phyloP scores from a whole-genome alignment of 2,329 filamentous ascomycete genomes.

The Chlorencoelia australis region DNA sequence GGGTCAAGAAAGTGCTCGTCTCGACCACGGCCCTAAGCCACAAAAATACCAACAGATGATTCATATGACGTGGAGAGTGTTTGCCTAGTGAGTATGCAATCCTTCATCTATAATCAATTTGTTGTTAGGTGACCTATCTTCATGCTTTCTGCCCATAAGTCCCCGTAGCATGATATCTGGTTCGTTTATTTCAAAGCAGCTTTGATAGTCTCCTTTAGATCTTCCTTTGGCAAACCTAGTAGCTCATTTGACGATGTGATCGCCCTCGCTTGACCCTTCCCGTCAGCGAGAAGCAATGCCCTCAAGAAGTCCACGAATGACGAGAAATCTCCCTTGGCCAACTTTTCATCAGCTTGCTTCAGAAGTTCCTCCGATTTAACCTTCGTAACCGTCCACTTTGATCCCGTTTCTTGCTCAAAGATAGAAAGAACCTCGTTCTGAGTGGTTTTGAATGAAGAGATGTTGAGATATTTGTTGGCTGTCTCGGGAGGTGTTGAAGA shows the following conservation, averaged over 20 bases:
- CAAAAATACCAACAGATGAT: too few species aligned
- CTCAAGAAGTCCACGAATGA: constrained; percentile 11
- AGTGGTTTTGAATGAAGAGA: constrained; percentile 25
- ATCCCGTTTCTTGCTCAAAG: constrained; percentile 22
- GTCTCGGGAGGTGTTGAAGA: constrained; percentile 27
- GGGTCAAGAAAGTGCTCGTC: too few species aligned
- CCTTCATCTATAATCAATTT: too few species aligned
- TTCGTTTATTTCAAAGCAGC: too few species aligned
- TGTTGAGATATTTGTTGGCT: constrained; percentile 26
- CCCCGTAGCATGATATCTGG: too few species aligned
- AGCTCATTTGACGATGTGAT: constrained; percentile 7
- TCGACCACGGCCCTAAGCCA: too few species aligned
- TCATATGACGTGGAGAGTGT: too few species aligned
- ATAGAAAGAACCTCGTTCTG: constrained; percentile 27
- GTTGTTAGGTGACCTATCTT: too few species aligned
- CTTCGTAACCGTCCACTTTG: constrained; percentile 21
- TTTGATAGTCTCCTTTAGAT: constrained; percentile 10
- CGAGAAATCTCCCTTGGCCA: constrained; percentile 12
- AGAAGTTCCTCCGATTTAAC: constrained; percentile 4
- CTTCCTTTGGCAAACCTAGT: constrained; percentile 11
- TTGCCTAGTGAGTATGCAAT: too few species aligned
- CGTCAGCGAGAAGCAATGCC: constrained; percentile 9
- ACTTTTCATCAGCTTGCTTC: constrained; percentile 11
- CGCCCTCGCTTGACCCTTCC: constrained; percentile 3
- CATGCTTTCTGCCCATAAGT: too few species aligned